Evolutionary conservation across 208 protist species (phyloP).

Genomic region (Leishmania turanica): DNA sequence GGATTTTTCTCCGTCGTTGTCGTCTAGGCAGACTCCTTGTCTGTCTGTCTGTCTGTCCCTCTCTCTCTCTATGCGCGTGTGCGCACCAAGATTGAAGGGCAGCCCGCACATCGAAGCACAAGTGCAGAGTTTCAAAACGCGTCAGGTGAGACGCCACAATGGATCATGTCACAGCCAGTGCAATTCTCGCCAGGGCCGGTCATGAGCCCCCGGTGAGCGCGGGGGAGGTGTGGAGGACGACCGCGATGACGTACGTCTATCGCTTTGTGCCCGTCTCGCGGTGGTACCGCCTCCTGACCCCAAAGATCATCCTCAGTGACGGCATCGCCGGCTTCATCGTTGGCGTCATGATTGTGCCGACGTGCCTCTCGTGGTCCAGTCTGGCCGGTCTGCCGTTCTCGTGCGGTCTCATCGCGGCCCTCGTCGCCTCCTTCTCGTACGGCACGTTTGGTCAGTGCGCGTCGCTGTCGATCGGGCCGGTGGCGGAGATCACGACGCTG

Average conservation of each 20-base stretch:
- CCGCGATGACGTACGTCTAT: conserved; percentile 20
- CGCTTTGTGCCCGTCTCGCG: conserved; percentile 44
- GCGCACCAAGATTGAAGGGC: not conserved
- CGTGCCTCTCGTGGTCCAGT: conserved; percentile 51
- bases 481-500: conserved; percentile 58
- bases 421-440: conserved; percentile 48
- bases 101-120: not conserved
- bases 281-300: conserved; percentile 39
- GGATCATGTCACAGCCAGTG: not conserved
- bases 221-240: conserved; percentile 3
- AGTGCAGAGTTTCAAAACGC: not conserved
- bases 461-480: conserved; percentile 45
- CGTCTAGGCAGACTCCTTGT: not conserved
- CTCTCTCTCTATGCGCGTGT: not conserved
- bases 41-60: not conserved
- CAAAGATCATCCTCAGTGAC: conserved; percentile 25
- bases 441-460: conserved; percentile 53
- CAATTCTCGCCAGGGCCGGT: not conserved
- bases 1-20: not conserved
- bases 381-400: conserved; percentile 42
- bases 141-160: not conserved
- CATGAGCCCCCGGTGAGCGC: not conserved
- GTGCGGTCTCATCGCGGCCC: conserved; percentile 45
- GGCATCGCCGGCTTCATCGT: conserved; percentile 51
- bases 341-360: conserved; percentile 62